Percentiles rank a stretch among this genome's conserved stretches.
phyloP scores from a whole-genome alignment of 495 filamentous ascomycete species.

The Hyaloscypha bicolor region DNA sequence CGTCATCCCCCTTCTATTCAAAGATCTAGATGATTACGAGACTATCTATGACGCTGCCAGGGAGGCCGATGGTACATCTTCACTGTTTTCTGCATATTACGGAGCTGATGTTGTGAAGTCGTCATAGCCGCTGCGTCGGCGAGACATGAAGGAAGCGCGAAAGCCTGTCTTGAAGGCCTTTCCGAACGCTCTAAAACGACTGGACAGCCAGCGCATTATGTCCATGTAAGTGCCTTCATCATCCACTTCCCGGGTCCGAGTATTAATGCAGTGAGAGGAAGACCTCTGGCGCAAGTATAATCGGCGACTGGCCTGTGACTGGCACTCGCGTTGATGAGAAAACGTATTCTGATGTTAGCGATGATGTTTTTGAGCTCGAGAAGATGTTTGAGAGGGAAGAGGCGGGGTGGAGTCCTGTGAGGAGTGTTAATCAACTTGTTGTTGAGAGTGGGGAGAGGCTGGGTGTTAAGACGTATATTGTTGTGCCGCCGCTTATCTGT shows the following conservation, averaged over 20 bases:
- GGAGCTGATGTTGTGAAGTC: constrained; percentile 21
- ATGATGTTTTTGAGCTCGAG: constrained; percentile 21
- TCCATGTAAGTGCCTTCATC: constrained; percentile 33
- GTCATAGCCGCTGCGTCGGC: constrained; percentile 43
- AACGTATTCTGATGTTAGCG: constrained; percentile 18
- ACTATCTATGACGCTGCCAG: constrained; percentile 33
- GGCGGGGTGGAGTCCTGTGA: constrained; percentile 16
- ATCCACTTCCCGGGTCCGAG: not conserved
- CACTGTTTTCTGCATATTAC: not conserved
- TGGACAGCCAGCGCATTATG: constrained; percentile 34
- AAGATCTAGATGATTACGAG: constrained; percentile 38
- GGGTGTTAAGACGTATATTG: constrained; percentile 47
- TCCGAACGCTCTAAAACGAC: constrained; percentile 37
- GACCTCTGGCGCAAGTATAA: constrained; percentile 46
- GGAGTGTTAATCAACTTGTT: constrained; percentile 32
- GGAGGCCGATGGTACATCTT: constrained; percentile 36
- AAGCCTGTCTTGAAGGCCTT: constrained; percentile 41
- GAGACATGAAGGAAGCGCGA: constrained; percentile 34
- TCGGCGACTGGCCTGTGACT: constrained; percentile 47
- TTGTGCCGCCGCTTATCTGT: constrained; percentile 53
- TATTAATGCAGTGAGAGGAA: not conserved
- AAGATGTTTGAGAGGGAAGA: not conserved
- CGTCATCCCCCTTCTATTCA: constrained; percentile 31
- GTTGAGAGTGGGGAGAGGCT: constrained; percentile 40
- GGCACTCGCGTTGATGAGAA: constrained; percentile 16